phyloP scores from a whole-genome alignment of 176 grass and related monocot species.

The Paspalum notatum region DNA sequence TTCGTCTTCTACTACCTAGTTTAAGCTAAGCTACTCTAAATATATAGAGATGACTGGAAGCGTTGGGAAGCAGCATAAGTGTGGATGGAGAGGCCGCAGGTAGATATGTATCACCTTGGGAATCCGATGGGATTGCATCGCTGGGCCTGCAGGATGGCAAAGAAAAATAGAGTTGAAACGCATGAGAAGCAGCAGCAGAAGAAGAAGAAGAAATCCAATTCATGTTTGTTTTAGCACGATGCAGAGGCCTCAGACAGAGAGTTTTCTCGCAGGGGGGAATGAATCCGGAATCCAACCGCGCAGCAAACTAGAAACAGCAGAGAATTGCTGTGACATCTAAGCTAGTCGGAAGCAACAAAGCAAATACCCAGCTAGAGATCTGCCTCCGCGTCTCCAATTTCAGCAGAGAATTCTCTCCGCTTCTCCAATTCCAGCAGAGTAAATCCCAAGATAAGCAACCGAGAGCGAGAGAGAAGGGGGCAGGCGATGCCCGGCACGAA shows the following conservation, averaged over 20 bases:
- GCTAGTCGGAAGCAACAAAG: no score
- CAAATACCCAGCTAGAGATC: no score
- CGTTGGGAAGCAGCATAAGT: neutral
- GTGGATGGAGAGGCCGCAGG: neutral
- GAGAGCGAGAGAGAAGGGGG: no score
- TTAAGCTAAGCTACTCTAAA: neutral
- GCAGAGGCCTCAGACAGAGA: neutral
- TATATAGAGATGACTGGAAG: neutral
- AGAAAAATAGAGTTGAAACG: constrained; percentile 8
- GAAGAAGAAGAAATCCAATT: neutral
- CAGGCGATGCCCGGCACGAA: no score
- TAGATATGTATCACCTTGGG: constrained; percentile 36
- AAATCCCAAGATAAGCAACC: no score
- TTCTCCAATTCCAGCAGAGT: no score
- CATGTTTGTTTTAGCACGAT: neutral
- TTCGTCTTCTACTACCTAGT: neutral
- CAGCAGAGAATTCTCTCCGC: no score
- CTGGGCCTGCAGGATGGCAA: constrained; percentile 37
- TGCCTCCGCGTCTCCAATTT: no score
- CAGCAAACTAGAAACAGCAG: no score
- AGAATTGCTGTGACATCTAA: no score
- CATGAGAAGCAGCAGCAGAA: constrained; percentile 13
- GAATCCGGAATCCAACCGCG: no score
- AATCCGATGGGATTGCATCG: constrained; percentile 39
- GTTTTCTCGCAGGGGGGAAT: no score